These are phyloP conservation scores for Trametes sp. DNA, from an alignment of 1,284 basidiomycete genomes.

Conservation along the genomic window DNA sequence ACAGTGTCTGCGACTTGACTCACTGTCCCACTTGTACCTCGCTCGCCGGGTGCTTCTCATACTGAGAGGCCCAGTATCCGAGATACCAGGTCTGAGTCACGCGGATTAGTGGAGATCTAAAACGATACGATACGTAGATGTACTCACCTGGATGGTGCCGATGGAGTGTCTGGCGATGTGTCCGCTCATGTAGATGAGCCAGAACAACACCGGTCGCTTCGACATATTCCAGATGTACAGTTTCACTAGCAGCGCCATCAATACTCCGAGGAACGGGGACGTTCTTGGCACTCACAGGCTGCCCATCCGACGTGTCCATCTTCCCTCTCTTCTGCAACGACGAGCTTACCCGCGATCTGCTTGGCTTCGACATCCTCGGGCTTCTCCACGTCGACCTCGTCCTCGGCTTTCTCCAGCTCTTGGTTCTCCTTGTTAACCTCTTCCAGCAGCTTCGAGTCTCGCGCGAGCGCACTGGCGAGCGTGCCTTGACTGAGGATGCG, in stretches of 20 bases:
- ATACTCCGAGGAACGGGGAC: too few species aligned
- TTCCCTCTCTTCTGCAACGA: conserved; percentile 66
- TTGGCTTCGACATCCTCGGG: conserved; percentile 35
- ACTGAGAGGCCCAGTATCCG: conserved; percentile 42
- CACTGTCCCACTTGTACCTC: conserved; percentile 37
- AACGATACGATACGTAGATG: neutral
- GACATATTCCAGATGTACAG: conserved; percentile 44
- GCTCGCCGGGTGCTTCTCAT: conserved; percentile 39
- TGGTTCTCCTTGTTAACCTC: conserved; percentile 52
- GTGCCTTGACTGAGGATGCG: conserved; percentile 57
- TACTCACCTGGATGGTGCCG: conserved; percentile 22
- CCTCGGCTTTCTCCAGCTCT: conserved; percentile 47
- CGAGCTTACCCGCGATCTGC: conserved; percentile 53
- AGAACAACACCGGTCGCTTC: conserved; percentile 43
- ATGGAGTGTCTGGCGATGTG: conserved; percentile 2
- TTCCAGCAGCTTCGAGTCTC: conserved; percentile 48
- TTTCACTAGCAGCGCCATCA: conserved; percentile 30
- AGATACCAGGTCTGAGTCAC: conserved; percentile 38
- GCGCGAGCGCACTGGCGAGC: conserved; percentile 51
- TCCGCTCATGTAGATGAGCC: conserved; percentile 38
- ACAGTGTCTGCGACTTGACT: conserved; percentile 11
- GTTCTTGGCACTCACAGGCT: conserved; percentile 42
- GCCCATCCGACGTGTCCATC: conserved; percentile 61
- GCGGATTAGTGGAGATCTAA: conserved; percentile 7
- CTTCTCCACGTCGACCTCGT: conserved; percentile 46